Base-by-base conservation (phyloP, 805 yeast species). In the Candida namnaoensis region DNA sequence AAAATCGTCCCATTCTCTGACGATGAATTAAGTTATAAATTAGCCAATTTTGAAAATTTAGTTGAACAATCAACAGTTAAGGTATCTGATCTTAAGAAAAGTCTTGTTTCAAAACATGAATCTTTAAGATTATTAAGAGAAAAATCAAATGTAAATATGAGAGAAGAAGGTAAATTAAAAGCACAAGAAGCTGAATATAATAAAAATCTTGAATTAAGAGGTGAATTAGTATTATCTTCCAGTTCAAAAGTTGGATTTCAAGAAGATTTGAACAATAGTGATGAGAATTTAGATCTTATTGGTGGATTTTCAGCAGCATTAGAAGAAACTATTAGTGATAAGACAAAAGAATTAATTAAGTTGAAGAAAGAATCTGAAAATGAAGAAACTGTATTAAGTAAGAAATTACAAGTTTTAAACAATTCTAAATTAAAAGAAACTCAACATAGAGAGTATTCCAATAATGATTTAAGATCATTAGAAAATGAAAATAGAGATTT, bases 151-250 rank as follows among this genome's bases (percentile, higher is more conserved):
- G 44, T 52, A 1, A 54, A 68, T 8, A 69, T 74, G 1, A 61
- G 76, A 30, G 51, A 63, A 39, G 78, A 76, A 46, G 95, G 91
- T 5, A 70, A 75, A 38, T 58, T 80, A 37, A 64, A 66, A 40
- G 73, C 73, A 1, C 70, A 67, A 42, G 67, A 67, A 42, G 50
- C 49, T 1, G 61, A 57, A 32, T 68, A 68, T 47, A 50, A 59
- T 12, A 46, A 44, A 8, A 44, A 58, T 8, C 28, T 54, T 27
- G 14, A 39, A 5, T 30, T 37, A 8, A 44, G 65, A 1, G 51
- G 56, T 15, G 51, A 47, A 4, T 38, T 56, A 1, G 46, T 54
- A 3, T 35, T 40, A 5, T 13, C 9, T 7, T 7, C 24, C 13
- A n/a, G 35, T 1, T 10, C 23, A 5, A 41, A 37, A 7, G 27